Percentiles rank a stretch among this genome's conserved stretches.
These are phyloP conservation scores for Alectoria sarmentosa DNA, from an alignment of 495 filamentous ascomycete genomes.

Conservation along the genomic window DNA sequence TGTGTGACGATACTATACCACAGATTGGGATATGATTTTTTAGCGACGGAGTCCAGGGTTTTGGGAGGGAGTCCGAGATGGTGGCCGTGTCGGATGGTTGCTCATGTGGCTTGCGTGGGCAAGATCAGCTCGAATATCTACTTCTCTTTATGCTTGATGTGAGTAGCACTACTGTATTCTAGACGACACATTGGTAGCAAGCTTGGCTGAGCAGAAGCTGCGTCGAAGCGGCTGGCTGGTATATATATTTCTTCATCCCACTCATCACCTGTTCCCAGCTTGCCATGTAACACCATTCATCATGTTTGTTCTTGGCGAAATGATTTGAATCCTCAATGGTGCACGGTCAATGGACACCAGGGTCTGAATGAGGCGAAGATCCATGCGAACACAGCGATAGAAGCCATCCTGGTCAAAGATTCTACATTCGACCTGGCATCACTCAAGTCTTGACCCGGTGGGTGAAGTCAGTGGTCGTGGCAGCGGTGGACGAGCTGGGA, in stretches of 20 bases:
- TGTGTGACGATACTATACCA: slow-evolving; percentile 2
- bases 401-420: too few relatives aligned
- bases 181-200: background rate
- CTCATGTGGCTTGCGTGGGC: background rate
- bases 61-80: background rate
- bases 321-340: background rate
- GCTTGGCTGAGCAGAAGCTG: background rate
- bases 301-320: background rate
- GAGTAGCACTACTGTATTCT: background rate
- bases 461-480: background rate
- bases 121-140: background rate
- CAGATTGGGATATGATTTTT: slow-evolving; percentile 7
- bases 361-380: background rate
- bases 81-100: background rate
- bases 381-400: too few relatives aligned
- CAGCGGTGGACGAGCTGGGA: background rate
- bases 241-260: background rate
- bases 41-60: slow-evolving; percentile 12
- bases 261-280: background rate
- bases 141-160: background rate
- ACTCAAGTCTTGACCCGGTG: too few relatives aligned
- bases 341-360: background rate
- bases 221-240: background rate
- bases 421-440: too few relatives aligned
- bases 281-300: background rate